Percentiles rank a stretch among this genome's conserved stretches.
These are phyloP conservation scores for Cryptomeria japonica DNA, from an alignment of 75 land plant species.

Conservation along the genomic window DNA sequence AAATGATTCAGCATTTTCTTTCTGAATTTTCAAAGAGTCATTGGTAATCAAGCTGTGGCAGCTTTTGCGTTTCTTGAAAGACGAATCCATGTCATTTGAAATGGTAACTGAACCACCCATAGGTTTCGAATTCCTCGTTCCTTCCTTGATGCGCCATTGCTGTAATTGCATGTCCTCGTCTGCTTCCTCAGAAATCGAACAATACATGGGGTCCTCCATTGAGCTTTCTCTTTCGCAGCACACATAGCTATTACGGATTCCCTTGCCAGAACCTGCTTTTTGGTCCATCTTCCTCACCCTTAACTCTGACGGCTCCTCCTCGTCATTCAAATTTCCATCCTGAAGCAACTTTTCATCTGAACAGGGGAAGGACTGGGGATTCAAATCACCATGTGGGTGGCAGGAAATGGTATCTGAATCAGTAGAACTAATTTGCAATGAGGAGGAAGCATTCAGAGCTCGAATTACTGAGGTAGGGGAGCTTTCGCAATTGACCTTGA, in stretches of 20 bases:
- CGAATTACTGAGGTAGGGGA: background rate
- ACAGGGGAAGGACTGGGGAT: background rate
- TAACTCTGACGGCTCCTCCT: background rate
- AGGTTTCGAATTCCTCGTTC: background rate
- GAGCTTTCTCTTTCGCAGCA: background rate
- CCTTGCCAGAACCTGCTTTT: no score
- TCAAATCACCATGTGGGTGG: no score
- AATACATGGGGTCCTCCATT: background rate
- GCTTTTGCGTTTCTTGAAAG: background rate
- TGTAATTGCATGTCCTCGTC: background rate
- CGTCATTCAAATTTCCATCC: background rate
- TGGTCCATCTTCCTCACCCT: background rate
- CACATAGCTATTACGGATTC: no score
- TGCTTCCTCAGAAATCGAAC: background rate
- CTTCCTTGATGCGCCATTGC: background rate
- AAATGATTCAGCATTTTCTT: background rate
- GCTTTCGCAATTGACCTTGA: background rate
- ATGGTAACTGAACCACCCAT: background rate
- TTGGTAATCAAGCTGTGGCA: background rate
- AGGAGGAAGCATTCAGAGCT: background rate
- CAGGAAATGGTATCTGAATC: background rate
- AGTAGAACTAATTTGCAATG: background rate
- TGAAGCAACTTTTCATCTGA: background rate
- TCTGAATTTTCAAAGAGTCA: background rate
- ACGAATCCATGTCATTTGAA: background rate